Evolutionary conservation across 768 basidiomycete species (phyloP).

Genomic region (Coprinopsis strossmayeri): DNA sequence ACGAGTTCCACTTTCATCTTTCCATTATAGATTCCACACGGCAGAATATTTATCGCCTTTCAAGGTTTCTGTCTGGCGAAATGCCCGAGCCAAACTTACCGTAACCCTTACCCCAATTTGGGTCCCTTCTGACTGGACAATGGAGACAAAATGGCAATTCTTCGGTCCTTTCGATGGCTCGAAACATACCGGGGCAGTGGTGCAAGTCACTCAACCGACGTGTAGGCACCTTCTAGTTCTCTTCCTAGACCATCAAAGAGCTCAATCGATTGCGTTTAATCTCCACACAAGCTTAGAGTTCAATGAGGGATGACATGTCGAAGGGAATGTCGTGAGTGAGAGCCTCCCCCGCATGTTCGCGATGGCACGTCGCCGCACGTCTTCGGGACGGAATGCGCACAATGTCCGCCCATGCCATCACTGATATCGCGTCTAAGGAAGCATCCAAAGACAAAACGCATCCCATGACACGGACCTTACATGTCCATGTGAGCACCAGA

Average conservation of each 20-base stretch:
- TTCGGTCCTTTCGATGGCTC: not conserved
- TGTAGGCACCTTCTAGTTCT: too few species aligned
- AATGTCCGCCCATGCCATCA: not conserved
- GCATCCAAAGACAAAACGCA: not conserved
- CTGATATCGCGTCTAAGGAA: not conserved
- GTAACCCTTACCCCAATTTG: not conserved
- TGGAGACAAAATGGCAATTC: not conserved
- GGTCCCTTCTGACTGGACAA: not conserved
- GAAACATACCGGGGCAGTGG: not conserved
- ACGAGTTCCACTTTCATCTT: not conserved
- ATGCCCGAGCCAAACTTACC: not conserved
- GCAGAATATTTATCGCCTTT: not conserved
- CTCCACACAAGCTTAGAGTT: too few species aligned
- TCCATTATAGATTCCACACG: not conserved
- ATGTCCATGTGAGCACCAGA: conserved; percentile 1
- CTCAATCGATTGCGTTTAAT: too few species aligned
- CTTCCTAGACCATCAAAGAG: too few species aligned
- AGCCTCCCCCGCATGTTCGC: not conserved
- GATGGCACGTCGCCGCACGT: not conserved
- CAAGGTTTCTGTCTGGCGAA: not conserved
- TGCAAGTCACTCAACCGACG: not conserved
- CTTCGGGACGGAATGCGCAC: not conserved
- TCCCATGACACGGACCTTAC: conserved; percentile 10
- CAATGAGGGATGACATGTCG: too few species aligned
- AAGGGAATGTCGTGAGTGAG: too few species aligned